A percentile compares a stretch with the other conserved stretches of the same genome.
Conservation (phyloP, 177 flowering plant genomes). For the Vitis hybrid region DNA sequence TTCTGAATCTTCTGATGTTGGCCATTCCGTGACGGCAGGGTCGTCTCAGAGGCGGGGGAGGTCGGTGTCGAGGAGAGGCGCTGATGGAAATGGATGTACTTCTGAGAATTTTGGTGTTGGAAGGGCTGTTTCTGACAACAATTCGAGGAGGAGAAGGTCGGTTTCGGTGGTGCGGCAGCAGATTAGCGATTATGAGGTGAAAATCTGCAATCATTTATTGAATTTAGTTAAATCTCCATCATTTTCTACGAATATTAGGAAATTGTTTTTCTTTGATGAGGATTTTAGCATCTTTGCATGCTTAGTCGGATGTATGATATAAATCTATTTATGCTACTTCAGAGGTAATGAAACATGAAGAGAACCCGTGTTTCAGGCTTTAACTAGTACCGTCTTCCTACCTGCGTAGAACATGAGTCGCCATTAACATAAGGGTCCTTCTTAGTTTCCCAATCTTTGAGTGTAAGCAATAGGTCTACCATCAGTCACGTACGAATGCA, state of each 20-base stretch:
- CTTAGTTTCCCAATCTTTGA: neutral
- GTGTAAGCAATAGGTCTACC: neutral
- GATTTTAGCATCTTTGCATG: neutral
- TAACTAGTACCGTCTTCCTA: too few species aligned
- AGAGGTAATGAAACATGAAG: too few species aligned
- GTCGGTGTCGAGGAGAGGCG: slow-evolving; percentile 66
- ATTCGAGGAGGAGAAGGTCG: slow-evolving; percentile 63
- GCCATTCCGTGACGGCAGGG: slow-evolving; percentile 11
- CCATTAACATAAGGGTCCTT: neutral
- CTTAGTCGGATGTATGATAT: too few species aligned
- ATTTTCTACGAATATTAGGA: neutral
- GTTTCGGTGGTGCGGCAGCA: slow-evolving; percentile 66
- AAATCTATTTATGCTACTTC: too few species aligned
- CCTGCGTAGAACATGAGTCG: too few species aligned
- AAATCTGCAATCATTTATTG: neutral
- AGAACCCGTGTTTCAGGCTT: too few species aligned
- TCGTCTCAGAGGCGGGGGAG: slow-evolving; percentile 66
- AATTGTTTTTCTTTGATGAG: neutral
- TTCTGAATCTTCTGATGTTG: slow-evolving; percentile 11
- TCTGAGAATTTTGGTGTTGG: slow-evolving; percentile 19
- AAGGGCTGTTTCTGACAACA: slow-evolving; percentile 26
- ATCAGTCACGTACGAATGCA: too few species aligned
- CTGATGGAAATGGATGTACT: slow-evolving; percentile 23
- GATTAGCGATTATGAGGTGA: slow-evolving; percentile 84
- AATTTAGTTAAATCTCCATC: neutral